A percentile compares a stretch with the other conserved stretches of the same genome.
Evolutionary conservation across 2,329 filamentous ascomycete species (phyloP).

Genomic region (Xylaria sp.): DNA sequence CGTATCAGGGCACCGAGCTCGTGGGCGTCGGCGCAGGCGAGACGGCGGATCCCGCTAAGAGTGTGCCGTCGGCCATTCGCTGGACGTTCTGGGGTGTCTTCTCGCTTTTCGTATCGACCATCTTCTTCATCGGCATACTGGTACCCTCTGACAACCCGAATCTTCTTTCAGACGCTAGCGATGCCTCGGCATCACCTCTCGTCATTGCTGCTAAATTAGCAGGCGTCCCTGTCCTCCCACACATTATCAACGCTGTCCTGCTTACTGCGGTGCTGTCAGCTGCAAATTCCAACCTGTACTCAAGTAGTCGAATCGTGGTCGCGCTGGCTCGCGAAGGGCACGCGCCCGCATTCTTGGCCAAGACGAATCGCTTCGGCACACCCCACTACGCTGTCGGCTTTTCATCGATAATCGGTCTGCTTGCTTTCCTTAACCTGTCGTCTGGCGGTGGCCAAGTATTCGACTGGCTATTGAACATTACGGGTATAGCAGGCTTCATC

Average conservation of each 20-base stretch:
- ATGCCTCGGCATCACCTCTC: conserved; percentile 70
- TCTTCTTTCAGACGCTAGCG: conserved; percentile 57
- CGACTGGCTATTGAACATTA: conserved; percentile 75
- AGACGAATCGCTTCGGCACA: conserved; percentile 65
- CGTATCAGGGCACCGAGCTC: conserved; percentile 75
- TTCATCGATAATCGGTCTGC: conserved; percentile 63
- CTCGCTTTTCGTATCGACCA: conserved; percentile 66
- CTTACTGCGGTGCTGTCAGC: conserved; percentile 80
- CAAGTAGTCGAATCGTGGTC: conserved; percentile 70
- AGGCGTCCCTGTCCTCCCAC: conserved; percentile 66
- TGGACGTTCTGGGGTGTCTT: conserved; percentile 80
- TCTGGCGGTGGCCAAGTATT: conserved; percentile 65
- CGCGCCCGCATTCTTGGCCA: conserved; percentile 64
- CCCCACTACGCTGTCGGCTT: conserved; percentile 65
- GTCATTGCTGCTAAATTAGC: conserved; percentile 66
- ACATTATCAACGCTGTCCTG: conserved; percentile 79
- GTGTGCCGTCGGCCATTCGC: conserved; percentile 73
- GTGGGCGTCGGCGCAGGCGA: conserved; percentile 82
- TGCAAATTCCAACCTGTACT: conserved; percentile 79
- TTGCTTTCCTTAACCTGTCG: conserved; percentile 72
- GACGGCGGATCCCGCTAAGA: conserved; percentile 72
- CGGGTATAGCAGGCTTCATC: conserved; percentile 71
- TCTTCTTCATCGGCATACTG: conserved; percentile 75
- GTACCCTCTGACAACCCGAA: conserved; percentile 65
- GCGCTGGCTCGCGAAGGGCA: conserved; percentile 68